Evolutionary conservation across 345 rosid species (phyloP), one percentile per base, ranked within the genome.

Genomic region (Draba incana): DNA sequence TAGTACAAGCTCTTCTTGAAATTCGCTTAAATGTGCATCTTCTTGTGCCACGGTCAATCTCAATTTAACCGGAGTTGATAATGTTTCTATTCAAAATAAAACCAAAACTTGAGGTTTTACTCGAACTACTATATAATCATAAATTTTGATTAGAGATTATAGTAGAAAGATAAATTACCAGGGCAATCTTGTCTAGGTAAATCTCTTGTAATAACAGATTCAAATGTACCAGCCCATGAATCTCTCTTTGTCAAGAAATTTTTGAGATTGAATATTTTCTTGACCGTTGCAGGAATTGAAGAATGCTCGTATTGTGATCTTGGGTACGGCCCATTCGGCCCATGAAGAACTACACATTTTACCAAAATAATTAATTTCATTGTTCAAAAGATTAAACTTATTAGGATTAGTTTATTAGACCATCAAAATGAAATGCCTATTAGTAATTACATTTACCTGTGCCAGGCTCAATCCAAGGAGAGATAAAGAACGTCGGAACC

Each of bases 1-100:
- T 30, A 84, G 80, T 5, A 89, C 92, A 9, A 92, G 66, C 41
- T 83, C 92, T 54, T 78, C 46, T 61, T 92, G 98, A 71, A 92
- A 86, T 0, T 92, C 96, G 4, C 86, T 87, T 0, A 89, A 59
- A 6, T 78, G 57, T 6, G 75, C 82, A 1, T 75, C 78, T 78
- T 86, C 95, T 24, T 73, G 68, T 4, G 90, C 82, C 3, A 12
- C 77, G 0, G 57, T 59, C 1, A 55, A 75, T 42, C 90, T 78
- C 64, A 77, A 30, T 57, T 69, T 86, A 53, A 59, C 68, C 1
- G 87, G 88, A 14, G 78, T 88, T 0, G 82, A 31, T 30, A 89
- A 39, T 33, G 76, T 83, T 24, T 71, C 96, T 91, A 76, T 49
- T 57, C 3, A 12, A 16, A 2, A 5, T 4, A 25, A 39, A 65